Percentiles rank a stretch among this genome's conserved stretches.
Evolutionary conservation across 108 stramenopile species (phyloP).

Genomic region (Pseudonitzschia multiseries): DNA sequence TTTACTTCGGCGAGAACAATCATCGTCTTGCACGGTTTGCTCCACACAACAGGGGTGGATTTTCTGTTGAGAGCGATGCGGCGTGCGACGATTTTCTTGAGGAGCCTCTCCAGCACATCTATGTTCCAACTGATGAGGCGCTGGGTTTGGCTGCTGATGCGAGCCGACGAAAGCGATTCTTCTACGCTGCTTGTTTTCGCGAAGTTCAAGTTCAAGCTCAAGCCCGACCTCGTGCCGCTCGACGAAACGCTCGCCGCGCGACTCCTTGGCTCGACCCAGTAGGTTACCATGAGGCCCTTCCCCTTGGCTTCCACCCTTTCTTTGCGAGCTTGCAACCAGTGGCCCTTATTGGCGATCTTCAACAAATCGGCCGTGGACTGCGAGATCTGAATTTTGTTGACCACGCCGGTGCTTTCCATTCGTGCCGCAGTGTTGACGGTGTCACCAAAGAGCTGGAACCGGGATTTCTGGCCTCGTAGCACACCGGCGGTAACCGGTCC

Average conservation of each 20-base stretch:
- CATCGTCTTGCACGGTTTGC: constrained; percentile 16
- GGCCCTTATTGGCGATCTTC: constrained; percentile 29
- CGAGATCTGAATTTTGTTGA: constrained; percentile 49
- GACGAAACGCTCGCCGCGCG: background rate
- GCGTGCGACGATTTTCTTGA: constrained; percentile 24
- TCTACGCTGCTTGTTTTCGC: too few species aligned
- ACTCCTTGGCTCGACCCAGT: constrained; percentile 34
- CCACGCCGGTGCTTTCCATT: constrained; percentile 57
- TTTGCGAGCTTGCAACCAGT: constrained; percentile 47
- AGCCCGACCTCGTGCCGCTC: background rate
- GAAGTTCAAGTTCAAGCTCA: too few species aligned
- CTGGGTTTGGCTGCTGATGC: background rate
- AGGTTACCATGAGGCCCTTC: constrained; percentile 65
- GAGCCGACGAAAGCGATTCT: too few species aligned
- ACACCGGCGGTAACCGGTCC: constrained; percentile 70
- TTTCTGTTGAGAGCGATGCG: constrained; percentile 13
- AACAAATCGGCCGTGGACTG: constrained; percentile 54
- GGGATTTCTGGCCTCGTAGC: constrained; percentile 48
- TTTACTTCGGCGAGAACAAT: constrained; percentile 29
- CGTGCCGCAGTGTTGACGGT: constrained; percentile 67
- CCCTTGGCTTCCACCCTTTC: constrained; percentile 55
- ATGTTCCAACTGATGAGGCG: constrained; percentile 41
- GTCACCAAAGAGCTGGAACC: constrained; percentile 72
- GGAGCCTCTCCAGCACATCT: constrained; percentile 29
- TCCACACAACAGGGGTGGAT: constrained; percentile 7